Evolutionary conservation across 306 rosid species (phyloP).

Genomic region (Cercis canadensis): DNA sequence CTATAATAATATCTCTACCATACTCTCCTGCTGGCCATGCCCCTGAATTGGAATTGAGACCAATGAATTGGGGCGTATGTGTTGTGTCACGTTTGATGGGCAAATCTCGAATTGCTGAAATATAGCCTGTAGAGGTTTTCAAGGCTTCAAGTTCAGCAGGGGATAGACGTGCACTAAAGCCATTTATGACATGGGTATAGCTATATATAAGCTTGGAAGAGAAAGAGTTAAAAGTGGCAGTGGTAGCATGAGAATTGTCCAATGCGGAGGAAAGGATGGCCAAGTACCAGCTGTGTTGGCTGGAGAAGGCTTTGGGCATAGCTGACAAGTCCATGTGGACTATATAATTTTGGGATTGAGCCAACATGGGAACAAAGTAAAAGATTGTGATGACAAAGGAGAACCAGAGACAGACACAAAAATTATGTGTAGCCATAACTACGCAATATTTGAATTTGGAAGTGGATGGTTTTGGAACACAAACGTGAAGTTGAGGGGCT

Average conservation of each 20-base stretch:
- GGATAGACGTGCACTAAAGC: slow-evolving; percentile 71
- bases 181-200: slow-evolving; percentile 66
- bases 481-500: background rate
- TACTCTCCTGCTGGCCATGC: slow-evolving; percentile 56
- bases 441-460: background rate
- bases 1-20: slow-evolving; percentile 66
- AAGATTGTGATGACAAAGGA: slow-evolving; percentile 12
- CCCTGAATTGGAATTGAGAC: slow-evolving; percentile 50
- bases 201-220: slow-evolving; percentile 57
- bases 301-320: slow-evolving; percentile 72
- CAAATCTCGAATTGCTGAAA: slow-evolving; percentile 53
- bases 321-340: slow-evolving; percentile 72
- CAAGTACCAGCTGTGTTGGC: slow-evolving; percentile 63
- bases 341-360: slow-evolving; percentile 58
- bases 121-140: slow-evolving; percentile 51
- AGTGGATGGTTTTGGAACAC: background rate
- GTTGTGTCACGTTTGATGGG: slow-evolving; percentile 62
- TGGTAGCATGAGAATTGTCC: background rate
- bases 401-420: slow-evolving; percentile 17
- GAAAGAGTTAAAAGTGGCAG: background rate
- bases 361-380: slow-evolving; percentile 20
- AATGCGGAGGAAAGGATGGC: slow-evolving; percentile 52
- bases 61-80: slow-evolving; percentile 65
- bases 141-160: slow-evolving; percentile 58
- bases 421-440: slow-evolving; percentile 24